phyloP scores from a whole-genome alignment of 1,139 yeast genomes.

The Sugiyamaella paludigena region DNA sequence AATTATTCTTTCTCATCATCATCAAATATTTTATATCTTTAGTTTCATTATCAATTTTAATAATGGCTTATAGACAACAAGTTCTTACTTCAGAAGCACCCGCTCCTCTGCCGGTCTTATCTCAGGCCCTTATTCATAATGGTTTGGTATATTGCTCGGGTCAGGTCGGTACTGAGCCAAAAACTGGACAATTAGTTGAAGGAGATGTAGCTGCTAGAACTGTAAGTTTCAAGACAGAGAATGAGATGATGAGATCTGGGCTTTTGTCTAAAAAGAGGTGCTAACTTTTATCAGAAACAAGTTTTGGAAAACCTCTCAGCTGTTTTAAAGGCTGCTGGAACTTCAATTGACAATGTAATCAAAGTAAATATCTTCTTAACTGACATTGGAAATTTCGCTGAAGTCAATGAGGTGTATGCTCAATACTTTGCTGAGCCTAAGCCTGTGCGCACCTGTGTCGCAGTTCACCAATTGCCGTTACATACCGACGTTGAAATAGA shows the following conservation, averaged over 20 bases:
- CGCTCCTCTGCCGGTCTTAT: constrained; percentile 35
- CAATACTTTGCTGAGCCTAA: constrained; percentile 45
- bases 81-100: constrained; percentile 30
- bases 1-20: too few species aligned
- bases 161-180: constrained; percentile 42
- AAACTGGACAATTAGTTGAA: constrained; percentile 35
- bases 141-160: constrained; percentile 55
- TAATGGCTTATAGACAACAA: constrained; percentile 21
- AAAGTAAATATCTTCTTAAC: constrained; percentile 54
- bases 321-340: constrained; percentile 48
- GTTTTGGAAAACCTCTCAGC: constrained; percentile 39
- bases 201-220: constrained; percentile 32
- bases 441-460: constrained; percentile 59
- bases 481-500: constrained; percentile 41
- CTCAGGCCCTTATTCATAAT: constrained; percentile 51
- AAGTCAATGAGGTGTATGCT: constrained; percentile 49
- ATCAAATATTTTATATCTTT: too few species aligned
- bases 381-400: constrained; percentile 46
- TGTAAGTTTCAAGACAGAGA: constrained; percentile 10
- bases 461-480: constrained; percentile 35
- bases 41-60: background rate
- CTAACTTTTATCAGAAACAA: constrained; percentile 18
- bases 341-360: constrained; percentile 49
- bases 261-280: too few species aligned
- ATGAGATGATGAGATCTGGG: too few species aligned